Conservation (phyloP, 2,329 filamentous ascomycete genomes). For the Colletotrichum karsti region DNA sequence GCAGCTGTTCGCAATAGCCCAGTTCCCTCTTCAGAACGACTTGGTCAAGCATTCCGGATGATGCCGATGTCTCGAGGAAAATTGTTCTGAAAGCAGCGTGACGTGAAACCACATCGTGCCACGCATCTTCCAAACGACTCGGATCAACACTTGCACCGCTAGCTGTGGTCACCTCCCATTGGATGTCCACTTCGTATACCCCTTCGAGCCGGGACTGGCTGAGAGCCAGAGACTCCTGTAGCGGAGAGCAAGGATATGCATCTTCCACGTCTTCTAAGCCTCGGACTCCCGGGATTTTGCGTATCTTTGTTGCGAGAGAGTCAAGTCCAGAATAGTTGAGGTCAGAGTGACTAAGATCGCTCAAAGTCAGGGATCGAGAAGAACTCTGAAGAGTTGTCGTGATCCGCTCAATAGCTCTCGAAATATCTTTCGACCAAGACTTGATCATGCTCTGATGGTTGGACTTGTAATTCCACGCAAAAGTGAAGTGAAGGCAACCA, state of each 20-base stretch:
- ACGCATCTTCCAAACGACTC: constrained; percentile 28
- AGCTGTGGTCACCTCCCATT: constrained; percentile 30
- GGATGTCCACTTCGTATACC: constrained; percentile 33
- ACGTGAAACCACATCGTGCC: constrained; percentile 36
- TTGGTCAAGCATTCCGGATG: constrained; percentile 33
- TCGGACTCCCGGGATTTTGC: neutral
- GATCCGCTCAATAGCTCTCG: neutral
- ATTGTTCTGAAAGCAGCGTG: constrained; percentile 41
- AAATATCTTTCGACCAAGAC: neutral
- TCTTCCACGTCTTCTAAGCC: constrained; percentile 36
- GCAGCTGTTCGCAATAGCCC: neutral
- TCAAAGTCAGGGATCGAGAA: neutral
- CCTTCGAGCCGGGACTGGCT: constrained; percentile 38
- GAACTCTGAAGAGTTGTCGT: neutral
- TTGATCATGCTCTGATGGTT: neutral
- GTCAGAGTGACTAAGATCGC: neutral
- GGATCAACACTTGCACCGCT: constrained; percentile 27
- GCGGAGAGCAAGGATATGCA: constrained; percentile 47
- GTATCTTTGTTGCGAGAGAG: neutral
- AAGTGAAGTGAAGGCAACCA: neutral
- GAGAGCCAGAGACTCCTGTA: constrained; percentile 46
- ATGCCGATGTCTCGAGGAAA: constrained; percentile 40
- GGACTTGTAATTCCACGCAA: neutral
- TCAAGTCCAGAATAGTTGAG: neutral
- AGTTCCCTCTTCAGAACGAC: constrained; percentile 34